Evolutionary conservation across 805 yeast genomes (phyloP).

Genomic region (Ogataea ramenticola): DNA sequence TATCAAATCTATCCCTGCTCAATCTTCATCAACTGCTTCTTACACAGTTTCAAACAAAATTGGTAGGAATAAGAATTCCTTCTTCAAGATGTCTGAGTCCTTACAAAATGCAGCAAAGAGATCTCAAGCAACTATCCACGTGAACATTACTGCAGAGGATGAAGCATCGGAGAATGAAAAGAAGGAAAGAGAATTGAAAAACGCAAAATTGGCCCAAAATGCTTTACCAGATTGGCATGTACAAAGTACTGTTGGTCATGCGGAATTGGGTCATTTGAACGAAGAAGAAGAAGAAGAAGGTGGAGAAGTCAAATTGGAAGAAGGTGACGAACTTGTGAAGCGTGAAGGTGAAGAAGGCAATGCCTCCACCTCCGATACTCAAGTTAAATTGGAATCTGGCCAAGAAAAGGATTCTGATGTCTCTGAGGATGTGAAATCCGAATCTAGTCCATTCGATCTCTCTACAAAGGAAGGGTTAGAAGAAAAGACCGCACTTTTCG

Average conservation of each 20-base stretch:
- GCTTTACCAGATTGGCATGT: conserved; percentile 97
- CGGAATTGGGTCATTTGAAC: conserved; percentile 44
- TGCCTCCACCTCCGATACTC: neutral
- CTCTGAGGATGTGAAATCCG: no score
- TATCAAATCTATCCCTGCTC: conserved; percentile 79
- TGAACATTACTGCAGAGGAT: conserved; percentile 82
- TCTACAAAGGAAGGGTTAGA: conserved; percentile 31
- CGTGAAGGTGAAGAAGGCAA: neutral
- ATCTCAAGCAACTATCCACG: conserved; percentile 82
- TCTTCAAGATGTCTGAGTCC: conserved; percentile 17
- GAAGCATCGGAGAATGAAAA: conserved; percentile 49
- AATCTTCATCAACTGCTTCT: conserved; percentile 59
- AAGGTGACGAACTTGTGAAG: conserved; percentile 11
- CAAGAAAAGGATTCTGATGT: no score
- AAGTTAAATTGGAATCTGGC: no score
- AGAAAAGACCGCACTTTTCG: conserved; percentile 65
- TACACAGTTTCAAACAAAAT: conserved; percentile 51
- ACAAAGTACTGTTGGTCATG: conserved; percentile 78
- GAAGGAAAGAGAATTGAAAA: conserved; percentile 58
- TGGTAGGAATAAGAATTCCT: conserved; percentile 9
- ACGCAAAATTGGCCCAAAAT: conserved; percentile 74
- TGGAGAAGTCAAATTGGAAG: conserved; percentile 12
- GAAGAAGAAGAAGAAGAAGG: conserved; percentile 14
- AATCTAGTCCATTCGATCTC: no score
- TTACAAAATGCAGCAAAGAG: conserved; percentile 29